Conservation (phyloP, 2,329 filamentous ascomycete genomes). For the Aschersonia sp. region DNA sequence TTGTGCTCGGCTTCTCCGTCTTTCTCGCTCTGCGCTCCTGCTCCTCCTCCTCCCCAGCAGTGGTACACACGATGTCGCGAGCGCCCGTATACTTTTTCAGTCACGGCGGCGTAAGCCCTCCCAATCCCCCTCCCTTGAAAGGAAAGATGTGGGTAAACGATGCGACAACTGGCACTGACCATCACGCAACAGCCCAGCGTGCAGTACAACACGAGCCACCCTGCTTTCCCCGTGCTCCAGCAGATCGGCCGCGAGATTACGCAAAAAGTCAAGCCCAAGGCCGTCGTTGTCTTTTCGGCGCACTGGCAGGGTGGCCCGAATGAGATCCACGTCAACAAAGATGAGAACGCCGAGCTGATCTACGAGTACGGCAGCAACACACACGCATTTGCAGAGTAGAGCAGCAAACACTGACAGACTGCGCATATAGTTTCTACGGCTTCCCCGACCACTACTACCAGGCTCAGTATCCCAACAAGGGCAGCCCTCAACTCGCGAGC, state of each 20-base stretch:
- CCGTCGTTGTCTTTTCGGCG: constrained; percentile 62
- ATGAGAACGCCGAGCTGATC: constrained; percentile 48
- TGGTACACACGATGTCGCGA: neutral
- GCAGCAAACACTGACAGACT: constrained; percentile 7
- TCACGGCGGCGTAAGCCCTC: constrained; percentile 29
- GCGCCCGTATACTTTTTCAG: constrained; percentile 34
- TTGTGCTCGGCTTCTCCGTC: neutral
- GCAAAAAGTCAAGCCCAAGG: constrained; percentile 52
- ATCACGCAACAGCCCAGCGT: constrained; percentile 36
- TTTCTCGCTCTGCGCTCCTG: neutral
- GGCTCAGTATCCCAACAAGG: constrained; percentile 49
- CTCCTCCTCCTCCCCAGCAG: neutral
- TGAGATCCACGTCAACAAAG: constrained; percentile 50
- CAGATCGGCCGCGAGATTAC: constrained; percentile 57
- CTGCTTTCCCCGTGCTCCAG: constrained; percentile 50
- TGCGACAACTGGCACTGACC: too few relatives aligned
- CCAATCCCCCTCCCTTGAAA: neutral
- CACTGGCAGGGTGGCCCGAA: constrained; percentile 53
- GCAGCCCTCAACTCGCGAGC: constrained; percentile 43
- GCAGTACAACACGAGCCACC: constrained; percentile 54
- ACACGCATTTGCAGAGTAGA: too few relatives aligned
- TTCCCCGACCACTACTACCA: constrained; percentile 58
- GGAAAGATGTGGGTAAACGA: neutral
- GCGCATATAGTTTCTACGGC: constrained; percentile 43
- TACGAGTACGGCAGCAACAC: constrained; percentile 38